These are phyloP conservation scores for Nigrograna mackinnonii DNA, from an alignment of 2,329 filamentous ascomycete species.

Conservation along the genomic window DNA sequence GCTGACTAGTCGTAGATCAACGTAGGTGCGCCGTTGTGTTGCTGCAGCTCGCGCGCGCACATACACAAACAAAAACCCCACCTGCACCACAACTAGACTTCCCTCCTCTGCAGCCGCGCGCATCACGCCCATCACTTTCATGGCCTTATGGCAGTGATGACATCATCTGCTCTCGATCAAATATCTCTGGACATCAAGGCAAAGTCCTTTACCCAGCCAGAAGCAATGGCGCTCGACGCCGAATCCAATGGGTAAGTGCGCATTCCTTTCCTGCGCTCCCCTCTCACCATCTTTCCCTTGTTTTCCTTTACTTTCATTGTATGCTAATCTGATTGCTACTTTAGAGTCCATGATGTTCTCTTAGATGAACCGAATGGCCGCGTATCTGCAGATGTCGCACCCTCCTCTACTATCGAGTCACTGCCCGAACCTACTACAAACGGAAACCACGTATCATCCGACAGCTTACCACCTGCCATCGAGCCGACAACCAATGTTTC, in stretches of 20 bases:
- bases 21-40: too few relatives aligned
- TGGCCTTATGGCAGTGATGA: constrained; percentile 47
- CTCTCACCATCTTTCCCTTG: constrained; percentile 11
- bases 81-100: too few relatives aligned
- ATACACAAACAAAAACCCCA: too few relatives aligned
- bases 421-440: constrained; percentile 26
- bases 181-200: constrained; percentile 54
- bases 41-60: too few relatives aligned
- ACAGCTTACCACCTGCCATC: constrained; percentile 28
- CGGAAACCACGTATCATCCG: constrained; percentile 27
- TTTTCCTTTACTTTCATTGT: constrained; percentile 12
- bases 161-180: constrained; percentile 41
- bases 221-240: constrained; percentile 57
- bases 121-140: constrained; percentile 28
- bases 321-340: constrained; percentile 18
- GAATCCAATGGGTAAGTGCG: constrained; percentile 63
- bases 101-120: too few relatives aligned
- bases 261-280: constrained; percentile 22
- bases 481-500: constrained; percentile 46
- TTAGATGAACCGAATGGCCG: constrained; percentile 34
- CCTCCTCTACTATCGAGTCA: constrained; percentile 13
- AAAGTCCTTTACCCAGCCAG: constrained; percentile 49
- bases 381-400: constrained; percentile 19
- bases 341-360: constrained; percentile 38
- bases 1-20: too few relatives aligned